Conservation (phyloP, 1,284 basidiomycete genomes). For the Abortiporus biennis region DNA sequence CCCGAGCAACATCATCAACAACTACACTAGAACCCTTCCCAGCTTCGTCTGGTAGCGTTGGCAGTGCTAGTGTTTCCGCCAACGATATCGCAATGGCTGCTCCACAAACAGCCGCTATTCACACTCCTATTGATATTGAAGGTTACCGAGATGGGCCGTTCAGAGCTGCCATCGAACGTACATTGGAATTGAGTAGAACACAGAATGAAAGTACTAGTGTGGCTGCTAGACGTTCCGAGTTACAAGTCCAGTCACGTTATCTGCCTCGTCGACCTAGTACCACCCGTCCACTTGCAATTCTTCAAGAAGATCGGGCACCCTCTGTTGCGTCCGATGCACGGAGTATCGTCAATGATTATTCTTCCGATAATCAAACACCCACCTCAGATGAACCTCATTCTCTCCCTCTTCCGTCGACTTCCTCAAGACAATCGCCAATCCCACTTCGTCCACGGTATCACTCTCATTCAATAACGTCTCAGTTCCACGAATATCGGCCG, state of each 20-base stretch:
- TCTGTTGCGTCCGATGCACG: neutral
- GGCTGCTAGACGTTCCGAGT: neutral
- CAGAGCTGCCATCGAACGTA: constrained; percentile 9
- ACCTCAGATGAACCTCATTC: too few relatives aligned
- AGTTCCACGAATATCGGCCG: too few relatives aligned
- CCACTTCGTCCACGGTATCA: too few relatives aligned
- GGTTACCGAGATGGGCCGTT: constrained; percentile 11
- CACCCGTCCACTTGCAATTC: neutral
- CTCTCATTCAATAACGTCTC: too few relatives aligned
- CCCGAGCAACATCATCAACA: neutral
- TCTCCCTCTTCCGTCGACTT: too few relatives aligned
- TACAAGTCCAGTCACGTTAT: neutral
- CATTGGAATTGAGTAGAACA: neutral
- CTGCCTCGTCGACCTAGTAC: neutral
- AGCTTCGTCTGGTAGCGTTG: neutral
- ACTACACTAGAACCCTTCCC: neutral
- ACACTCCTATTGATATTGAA: constrained; percentile 4
- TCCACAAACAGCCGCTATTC: neutral
- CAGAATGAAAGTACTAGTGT: neutral
- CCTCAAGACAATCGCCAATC: too few relatives aligned
- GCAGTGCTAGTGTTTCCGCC: neutral
- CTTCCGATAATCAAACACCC: constrained; percentile 2
- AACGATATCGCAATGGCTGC: neutral
- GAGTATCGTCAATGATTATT: neutral
- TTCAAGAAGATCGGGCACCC: neutral